Conservation (phyloP, 805 yeast genomes). For the Huiozyma sinensis region DNA sequence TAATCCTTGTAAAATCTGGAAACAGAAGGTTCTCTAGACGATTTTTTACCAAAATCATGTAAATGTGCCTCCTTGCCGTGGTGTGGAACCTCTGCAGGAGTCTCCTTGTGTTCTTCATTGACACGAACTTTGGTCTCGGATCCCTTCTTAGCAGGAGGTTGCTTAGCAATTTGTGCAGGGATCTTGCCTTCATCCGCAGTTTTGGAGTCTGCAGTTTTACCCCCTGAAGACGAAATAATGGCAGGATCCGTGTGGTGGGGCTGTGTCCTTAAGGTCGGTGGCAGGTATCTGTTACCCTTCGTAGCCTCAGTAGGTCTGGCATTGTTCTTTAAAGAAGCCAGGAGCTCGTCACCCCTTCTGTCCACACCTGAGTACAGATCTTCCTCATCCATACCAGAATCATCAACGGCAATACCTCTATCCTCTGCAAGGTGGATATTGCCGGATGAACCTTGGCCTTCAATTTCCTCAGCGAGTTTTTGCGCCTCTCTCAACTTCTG, state of each 20-base stretch:
- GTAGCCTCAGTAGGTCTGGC: constrained; percentile 16
- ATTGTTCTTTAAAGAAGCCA: constrained; percentile 24
- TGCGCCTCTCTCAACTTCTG: constrained; percentile 62
- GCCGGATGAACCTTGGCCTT: constrained; percentile 48
- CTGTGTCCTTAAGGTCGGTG: constrained; percentile 27
- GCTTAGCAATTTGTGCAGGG: background rate
- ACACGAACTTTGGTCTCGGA: background rate
- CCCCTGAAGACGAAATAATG: constrained; percentile 21
- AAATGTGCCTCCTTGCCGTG: too few relatives aligned
- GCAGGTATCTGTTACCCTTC: constrained; percentile 28
- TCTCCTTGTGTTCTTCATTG: background rate
- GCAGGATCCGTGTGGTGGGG: constrained; percentile 29
- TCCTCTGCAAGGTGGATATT: constrained; percentile 86
- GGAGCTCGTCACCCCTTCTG: constrained; percentile 34
- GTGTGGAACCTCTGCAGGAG: background rate
- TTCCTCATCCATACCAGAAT: constrained; percentile 86
- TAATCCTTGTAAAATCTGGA: constrained; percentile 2
- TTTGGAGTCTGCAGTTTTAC: background rate
- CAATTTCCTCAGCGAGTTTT: constrained; percentile 73
- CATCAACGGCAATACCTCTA: constrained; percentile 69
- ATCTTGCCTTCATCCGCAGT: background rate
- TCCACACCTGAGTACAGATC: constrained; percentile 91
- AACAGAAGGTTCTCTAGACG: background rate
- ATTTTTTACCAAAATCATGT: background rate
- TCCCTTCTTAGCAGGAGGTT: background rate